Conservation (phyloP, 768 basidiomycete genomes). For the Lactarius trivialis region DNA sequence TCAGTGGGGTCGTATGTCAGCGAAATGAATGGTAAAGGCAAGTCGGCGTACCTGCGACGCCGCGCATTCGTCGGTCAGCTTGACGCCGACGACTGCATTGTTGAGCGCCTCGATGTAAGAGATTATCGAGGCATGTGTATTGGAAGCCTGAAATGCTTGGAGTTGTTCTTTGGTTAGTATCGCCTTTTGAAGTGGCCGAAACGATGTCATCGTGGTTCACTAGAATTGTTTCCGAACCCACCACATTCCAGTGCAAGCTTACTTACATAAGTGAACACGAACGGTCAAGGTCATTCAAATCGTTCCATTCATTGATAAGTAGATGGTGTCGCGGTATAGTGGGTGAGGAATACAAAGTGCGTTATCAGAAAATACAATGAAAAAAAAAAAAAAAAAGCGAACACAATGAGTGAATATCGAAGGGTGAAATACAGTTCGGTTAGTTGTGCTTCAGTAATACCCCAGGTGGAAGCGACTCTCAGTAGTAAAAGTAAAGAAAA, state of each 20-base stretch:
- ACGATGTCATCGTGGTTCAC: slow-evolving; percentile 30
- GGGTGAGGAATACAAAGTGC: slow-evolving; percentile 1
- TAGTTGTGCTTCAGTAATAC: slow-evolving; percentile 6
- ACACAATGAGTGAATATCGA: slow-evolving; percentile 14
- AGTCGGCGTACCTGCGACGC: slow-evolving; percentile 50
- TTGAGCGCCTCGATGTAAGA: slow-evolving; percentile 72
- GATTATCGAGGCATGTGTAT: slow-evolving; percentile 61
- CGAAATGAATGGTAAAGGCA: background rate
- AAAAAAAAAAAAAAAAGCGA: background rate
- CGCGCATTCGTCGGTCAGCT: slow-evolving; percentile 57
- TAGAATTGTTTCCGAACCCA: background rate
- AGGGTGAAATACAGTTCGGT: background rate
- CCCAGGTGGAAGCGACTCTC: slow-evolving; percentile 7
- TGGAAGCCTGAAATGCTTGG: slow-evolving; percentile 69
- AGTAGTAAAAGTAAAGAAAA: no score
- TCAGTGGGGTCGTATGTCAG: background rate
- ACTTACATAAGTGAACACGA: background rate
- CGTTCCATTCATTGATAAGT: slow-evolving; percentile 12
- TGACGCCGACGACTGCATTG: slow-evolving; percentile 64
- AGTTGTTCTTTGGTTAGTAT: slow-evolving; percentile 78
- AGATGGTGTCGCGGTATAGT: slow-evolving; percentile 6
- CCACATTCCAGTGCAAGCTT: background rate
- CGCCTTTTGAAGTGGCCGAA: slow-evolving; percentile 53
- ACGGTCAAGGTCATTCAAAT: slow-evolving; percentile 6
- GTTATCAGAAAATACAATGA: slow-evolving; percentile 3